Base-by-base conservation (phyloP, 345 rosid genomes). In the Limnanthes douglasii region DNA sequence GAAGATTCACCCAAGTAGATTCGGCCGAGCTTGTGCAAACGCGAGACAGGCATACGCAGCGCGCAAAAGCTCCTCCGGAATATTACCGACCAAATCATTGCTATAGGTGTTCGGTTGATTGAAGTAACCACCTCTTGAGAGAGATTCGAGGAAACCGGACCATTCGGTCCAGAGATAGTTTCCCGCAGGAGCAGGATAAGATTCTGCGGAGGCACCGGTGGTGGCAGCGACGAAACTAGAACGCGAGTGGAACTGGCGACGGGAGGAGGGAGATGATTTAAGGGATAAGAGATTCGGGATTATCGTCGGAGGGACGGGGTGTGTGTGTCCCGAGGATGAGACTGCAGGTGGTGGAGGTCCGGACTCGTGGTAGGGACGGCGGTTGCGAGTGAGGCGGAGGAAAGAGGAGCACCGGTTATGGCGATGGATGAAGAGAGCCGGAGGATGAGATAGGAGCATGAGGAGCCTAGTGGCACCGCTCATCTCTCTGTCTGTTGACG, bases 1-100 rank as follows among this genome's bases (percentile, higher is more conserved):
- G 10, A n/a, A 12, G 31, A 1, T 11, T 14, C 2, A 52, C 15
- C 23, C 60, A 18, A 80, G 46, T 15, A 72, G 30, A 4, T 53
- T 51, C n/a, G 83, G 79, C 39, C 72, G 53, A 29, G 68, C 73
- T 14, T 60, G 65, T 9, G 94, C 80, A 31, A 80, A 51, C 6
- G 86, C 61, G 48, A 80, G 51, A 74, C 83, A 81, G 21, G 80
- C 90, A 15, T 31, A 17, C 17, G 66, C 66, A 31, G 70, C 75
- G 13, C 50, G 48, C 25, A 65, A n/a, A 32, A 85, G 49, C 16
- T 65, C 78, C 33, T 77, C 70, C 4, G 73, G 65, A 33, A 70
- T 66, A 42, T 53, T 50, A 15, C 49, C 43, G 18, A 43, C 61
- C 16, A 66, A 56, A 21, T 64, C 73, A 31, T 5, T 41, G 2